Evolutionary conservation across 345 rosid species (phyloP).

Genomic region (Sonneratia alba): DNA sequence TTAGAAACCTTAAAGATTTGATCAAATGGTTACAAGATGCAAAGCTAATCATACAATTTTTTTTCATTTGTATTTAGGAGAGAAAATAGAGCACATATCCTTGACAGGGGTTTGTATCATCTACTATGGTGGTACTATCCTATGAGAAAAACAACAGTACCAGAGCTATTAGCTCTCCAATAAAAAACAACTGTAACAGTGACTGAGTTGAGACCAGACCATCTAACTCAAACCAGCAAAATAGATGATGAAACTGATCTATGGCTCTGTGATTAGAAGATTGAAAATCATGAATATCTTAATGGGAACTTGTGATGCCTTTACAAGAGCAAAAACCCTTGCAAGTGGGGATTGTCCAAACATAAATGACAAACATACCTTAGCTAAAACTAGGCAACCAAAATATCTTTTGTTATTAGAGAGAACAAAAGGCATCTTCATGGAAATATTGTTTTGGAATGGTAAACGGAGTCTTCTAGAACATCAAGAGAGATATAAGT

Average conservation of each 20-base stretch:
- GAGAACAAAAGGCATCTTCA: neutral
- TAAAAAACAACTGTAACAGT: neutral
- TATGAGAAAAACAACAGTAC: neutral
- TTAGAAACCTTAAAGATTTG: no score
- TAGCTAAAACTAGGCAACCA: neutral
- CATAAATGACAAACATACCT: neutral
- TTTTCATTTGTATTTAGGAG: neutral
- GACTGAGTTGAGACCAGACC: neutral
- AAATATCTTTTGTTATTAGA: neutral
- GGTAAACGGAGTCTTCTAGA: neutral
- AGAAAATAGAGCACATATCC: neutral
- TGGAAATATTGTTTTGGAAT: neutral
- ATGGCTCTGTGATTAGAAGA: neutral
- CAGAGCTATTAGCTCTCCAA: neutral
- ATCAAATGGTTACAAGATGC: neutral
- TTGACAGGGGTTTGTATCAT: neutral
- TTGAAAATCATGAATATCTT: neutral
- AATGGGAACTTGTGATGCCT: neutral
- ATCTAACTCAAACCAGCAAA: neutral
- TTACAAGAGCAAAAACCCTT: neutral
- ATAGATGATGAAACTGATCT: neutral
- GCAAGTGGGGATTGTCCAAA: neutral
- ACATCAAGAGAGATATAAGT: neutral
- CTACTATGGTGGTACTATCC: neutral
- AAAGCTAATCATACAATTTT: neutral